Conservation (phyloP, 2,329 filamentous ascomycete species). For the Aureobasidium sp. region DNA sequence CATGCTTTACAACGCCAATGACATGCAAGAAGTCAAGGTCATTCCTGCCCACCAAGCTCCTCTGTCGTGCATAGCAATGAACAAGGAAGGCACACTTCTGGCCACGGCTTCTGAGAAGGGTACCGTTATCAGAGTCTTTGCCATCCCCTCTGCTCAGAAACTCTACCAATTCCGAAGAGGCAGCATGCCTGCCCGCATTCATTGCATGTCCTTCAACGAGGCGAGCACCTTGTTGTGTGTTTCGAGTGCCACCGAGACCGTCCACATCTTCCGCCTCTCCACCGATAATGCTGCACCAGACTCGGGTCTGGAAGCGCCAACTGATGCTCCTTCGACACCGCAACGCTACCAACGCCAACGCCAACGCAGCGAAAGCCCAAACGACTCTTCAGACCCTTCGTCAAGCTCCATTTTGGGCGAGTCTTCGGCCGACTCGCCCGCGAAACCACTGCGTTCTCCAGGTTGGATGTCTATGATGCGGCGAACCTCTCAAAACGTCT, state of each 20-base stretch:
- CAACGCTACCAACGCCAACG: conserved; percentile 16
- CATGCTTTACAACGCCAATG: conserved; percentile 82
- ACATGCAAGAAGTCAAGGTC: conserved; percentile 87
- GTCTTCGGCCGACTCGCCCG: neutral
- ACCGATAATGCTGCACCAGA: conserved; percentile 26
- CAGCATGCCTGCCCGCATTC: conserved; percentile 91
- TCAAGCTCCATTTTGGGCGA: conserved; percentile 36
- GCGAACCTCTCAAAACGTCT: conserved; percentile 91
- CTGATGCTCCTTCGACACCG: conserved; percentile 1
- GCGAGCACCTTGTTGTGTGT: conserved; percentile 90
- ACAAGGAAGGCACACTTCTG: conserved; percentile 82
- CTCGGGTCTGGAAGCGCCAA: neutral
- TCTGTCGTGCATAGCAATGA: conserved; percentile 81
- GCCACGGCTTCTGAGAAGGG: conserved; percentile 96
- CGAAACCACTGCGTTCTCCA: conserved; percentile 46
- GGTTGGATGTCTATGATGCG: conserved; percentile 85
- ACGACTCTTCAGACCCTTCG: conserved; percentile 24
- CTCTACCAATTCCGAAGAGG: conserved; percentile 93
- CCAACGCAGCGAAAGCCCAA: conserved; percentile 38
- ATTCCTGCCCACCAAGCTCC: conserved; percentile 92
- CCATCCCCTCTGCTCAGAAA: conserved; percentile 82
- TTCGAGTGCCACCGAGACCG: conserved; percentile 90
- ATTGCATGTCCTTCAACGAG: conserved; percentile 98
- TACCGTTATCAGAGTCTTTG: conserved; percentile 94
- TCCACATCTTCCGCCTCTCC: conserved; percentile 85